Conservation (phyloP, 2,329 filamentous ascomycete genomes). For the Fusarium secorum region DNA sequence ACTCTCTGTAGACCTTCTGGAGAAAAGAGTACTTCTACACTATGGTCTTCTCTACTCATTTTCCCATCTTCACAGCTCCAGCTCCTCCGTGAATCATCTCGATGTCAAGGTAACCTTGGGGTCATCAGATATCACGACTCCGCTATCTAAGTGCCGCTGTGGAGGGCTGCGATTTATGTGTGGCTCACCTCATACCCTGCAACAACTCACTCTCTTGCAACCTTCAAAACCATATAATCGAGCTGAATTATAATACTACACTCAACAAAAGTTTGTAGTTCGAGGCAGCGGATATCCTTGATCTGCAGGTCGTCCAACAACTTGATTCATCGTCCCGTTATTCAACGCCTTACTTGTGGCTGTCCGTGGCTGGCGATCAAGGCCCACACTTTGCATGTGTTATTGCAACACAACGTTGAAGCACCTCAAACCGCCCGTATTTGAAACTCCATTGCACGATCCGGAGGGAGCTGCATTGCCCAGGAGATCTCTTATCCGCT, state of each 20-base stretch:
- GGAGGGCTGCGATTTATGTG: background rate
- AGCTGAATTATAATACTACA: background rate
- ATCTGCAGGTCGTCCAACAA: background rate
- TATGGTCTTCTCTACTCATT: background rate
- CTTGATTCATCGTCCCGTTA: conserved; percentile 5
- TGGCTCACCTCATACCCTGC: conserved; percentile 10
- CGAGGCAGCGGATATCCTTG: background rate
- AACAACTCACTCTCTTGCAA: background rate
- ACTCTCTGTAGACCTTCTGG: conserved; percentile 1
- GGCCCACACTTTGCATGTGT: conserved; percentile 23
- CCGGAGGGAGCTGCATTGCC: background rate
- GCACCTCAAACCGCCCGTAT: conserved; percentile 32
- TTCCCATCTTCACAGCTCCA: background rate
- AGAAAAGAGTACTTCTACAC: background rate
- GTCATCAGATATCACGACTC: conserved; percentile 3
- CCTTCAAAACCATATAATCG: background rate
- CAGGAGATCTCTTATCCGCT: conserved; percentile 18
- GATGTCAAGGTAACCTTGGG: background rate
- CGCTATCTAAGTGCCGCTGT: background rate
- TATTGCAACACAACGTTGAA: conserved; percentile 34
- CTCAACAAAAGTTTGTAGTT: background rate
- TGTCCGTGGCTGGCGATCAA: conserved; percentile 22
- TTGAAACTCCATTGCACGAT: conserved; percentile 7
- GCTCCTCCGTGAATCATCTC: background rate
- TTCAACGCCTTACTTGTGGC: conserved; percentile 7